Percentiles rank a stretch among this genome's conserved stretches.
Conservation (phyloP, 257 asterid species). For the Fraxinus cuspidata region DNA sequence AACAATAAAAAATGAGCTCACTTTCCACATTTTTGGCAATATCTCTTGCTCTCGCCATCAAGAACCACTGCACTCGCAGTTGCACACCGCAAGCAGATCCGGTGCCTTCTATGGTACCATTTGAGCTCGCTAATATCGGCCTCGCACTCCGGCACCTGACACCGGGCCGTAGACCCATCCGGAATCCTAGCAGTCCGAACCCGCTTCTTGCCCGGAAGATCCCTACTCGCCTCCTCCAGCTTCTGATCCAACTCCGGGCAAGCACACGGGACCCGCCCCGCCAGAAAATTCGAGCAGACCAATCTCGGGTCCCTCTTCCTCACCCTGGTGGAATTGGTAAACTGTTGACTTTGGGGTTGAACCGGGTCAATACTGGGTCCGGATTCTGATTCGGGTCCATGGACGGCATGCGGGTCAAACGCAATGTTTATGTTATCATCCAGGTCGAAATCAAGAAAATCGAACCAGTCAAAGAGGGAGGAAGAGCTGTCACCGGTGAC, state of each 20-base stretch:
- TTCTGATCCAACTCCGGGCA: slow-evolving; percentile 91
- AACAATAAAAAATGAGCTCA: slow-evolving; percentile 20
- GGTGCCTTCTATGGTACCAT: slow-evolving; percentile 87
- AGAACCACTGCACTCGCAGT: slow-evolving; percentile 64
- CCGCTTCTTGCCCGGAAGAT: slow-evolving; percentile 66
- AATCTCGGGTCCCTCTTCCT: slow-evolving; percentile 89
- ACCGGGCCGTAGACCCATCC: slow-evolving; percentile 47
- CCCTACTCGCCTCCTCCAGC: slow-evolving; percentile 43
- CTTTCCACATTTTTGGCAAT: slow-evolving; percentile 82
- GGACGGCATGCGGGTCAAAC: slow-evolving; percentile 25
- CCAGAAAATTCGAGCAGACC: slow-evolving; percentile 79
- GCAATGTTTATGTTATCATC: slow-evolving; percentile 47
- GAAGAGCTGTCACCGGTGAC: slow-evolving; percentile 42
- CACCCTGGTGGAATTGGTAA: slow-evolving; percentile 40
- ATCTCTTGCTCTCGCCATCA: slow-evolving; percentile 87
- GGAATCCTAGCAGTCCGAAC: slow-evolving; percentile 49
- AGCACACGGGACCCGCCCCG: slow-evolving; percentile 87
- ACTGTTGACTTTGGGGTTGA: slow-evolving; percentile 17
- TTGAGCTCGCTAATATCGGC: slow-evolving; percentile 89
- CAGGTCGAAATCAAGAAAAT: slow-evolving; percentile 64
- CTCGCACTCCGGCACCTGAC: slow-evolving; percentile 92
- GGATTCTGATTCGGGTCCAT: slow-evolving; percentile 20
- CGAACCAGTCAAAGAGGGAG: slow-evolving; percentile 73
- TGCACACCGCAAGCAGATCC: slow-evolving; percentile 85
- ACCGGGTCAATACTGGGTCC: slow-evolving; percentile 21